phyloP scores from a whole-genome alignment of 106 monocot genomes.

The Phalaenopsis equestris region DNA sequence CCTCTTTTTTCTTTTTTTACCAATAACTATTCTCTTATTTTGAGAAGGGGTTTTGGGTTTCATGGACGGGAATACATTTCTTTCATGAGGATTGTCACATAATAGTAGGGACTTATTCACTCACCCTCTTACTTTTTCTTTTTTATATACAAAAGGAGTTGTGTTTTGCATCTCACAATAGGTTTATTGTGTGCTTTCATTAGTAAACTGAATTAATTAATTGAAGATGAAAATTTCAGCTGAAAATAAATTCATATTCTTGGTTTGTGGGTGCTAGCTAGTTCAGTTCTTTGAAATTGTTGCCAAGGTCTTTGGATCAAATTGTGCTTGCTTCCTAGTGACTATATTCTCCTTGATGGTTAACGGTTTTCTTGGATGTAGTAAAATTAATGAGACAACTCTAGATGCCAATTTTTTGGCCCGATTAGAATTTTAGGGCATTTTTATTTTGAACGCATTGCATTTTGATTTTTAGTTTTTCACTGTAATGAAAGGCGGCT shows the following conservation, averaged over 20 bases:
- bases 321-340: background rate
- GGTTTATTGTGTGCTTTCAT: background rate
- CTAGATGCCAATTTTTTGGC: background rate
- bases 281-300: no score
- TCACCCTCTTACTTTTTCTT: no score
- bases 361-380: constrained; percentile 1
- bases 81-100: background rate
- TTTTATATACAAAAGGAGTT: background rate
- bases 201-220: background rate
- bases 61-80: background rate
- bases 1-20: background rate
- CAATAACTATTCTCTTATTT: background rate
- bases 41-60: background rate
- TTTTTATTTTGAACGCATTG: background rate
- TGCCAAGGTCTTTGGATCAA: no score
- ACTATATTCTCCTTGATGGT: background rate
- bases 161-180: background rate
- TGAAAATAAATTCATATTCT: background rate
- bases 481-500: background rate
- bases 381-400: background rate
- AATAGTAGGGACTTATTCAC: no score
- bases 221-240: background rate
- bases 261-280: no score
- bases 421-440: background rate
- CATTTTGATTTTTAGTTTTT: constrained; percentile 1